Evolutionary conservation across 768 basidiomycete species (phyloP), one percentile per base, ranked within the genome.

Genomic region (Rhodotorula sphaerocarpa): DNA sequence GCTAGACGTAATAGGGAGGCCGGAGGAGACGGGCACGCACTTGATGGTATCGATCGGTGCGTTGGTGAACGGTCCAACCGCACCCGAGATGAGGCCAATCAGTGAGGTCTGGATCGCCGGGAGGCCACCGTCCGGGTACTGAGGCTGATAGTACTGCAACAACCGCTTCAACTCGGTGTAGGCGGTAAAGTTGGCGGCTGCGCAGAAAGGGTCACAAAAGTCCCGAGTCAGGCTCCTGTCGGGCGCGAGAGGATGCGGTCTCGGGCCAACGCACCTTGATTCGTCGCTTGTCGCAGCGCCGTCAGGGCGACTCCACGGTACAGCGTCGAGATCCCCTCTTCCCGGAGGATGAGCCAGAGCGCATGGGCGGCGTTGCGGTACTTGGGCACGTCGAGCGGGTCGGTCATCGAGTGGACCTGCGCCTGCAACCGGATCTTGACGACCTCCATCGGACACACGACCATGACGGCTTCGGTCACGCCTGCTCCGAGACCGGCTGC

Each of bases 391-490:
- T 99, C 95, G 56, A 93, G 77, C 41, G 95, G 95, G 76, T 99
- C 95, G 11, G 91, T 89, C 51, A 99, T 80, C 27, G 93, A 97
- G 76, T 97, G 95, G 73, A 88, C 86, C 73, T 99, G 95, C 5
- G 95, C 93, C 76, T 99, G 95, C 71, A 99, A 78, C 31, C 95
- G 83, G 73, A 99, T 97, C 80, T 97, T 97, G 74, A 99, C 88
- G 25, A 97, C 95, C 74, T 99, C 95, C 95, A 99, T 97, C 0
- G 95, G 95, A 48, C 88, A 93, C 16, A 99, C 95, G 48, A 99
- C 90, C 21, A 84, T 80, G 23, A 99, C 83, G 3, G 92, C 95
- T 76, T 97, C 95, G 1, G 90, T 88, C n/a, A 86, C 86, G 30
- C 95, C 95, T 7, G 95, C 93, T 43, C 86, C 90, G 33, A 99